Evolutionary conservation across 2,329 filamentous ascomycete genomes (phyloP).

Genomic region (Orbilia quercus): DNA sequence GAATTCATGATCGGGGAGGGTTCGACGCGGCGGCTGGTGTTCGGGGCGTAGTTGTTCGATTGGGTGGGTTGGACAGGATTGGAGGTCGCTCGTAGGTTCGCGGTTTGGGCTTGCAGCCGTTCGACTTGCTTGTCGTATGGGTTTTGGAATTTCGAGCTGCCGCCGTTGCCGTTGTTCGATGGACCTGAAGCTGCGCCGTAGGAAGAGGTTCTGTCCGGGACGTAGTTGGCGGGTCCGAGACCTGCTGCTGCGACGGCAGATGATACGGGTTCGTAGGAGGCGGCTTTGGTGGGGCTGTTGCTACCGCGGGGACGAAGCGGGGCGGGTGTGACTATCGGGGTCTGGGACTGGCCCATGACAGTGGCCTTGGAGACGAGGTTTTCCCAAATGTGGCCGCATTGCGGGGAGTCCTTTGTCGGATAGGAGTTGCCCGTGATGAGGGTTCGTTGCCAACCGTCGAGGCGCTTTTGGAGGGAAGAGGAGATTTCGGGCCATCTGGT

Average conservation of each 20-base stretch:
- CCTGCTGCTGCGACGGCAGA: neutral
- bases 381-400: slow-evolving; percentile 48
- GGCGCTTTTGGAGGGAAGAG: slow-evolving; percentile 51
- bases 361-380: slow-evolving; percentile 50
- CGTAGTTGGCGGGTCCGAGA: neutral
- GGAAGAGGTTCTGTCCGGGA: slow-evolving; percentile 38
- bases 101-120: slow-evolving; percentile 32
- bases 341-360: slow-evolving; percentile 48
- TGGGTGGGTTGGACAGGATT: neutral
- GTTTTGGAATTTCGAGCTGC: slow-evolving; percentile 34
- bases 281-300: slow-evolving; percentile 39
- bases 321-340: slow-evolving; percentile 28
- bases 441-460: slow-evolving; percentile 46
- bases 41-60: slow-evolving; percentile 42
- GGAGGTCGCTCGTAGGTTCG: slow-evolving; percentile 13
- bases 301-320: slow-evolving; percentile 42
- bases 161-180: slow-evolving; percentile 12
- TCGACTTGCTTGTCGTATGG: slow-evolving; percentile 36
- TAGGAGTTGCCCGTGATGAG: slow-evolving; percentile 45
- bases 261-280: slow-evolving; percentile 32
- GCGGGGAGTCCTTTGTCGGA: slow-evolving; percentile 50
- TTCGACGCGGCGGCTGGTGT: slow-evolving; percentile 49
- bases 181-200: slow-evolving; percentile 18
- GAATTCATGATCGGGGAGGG: slow-evolving; percentile 21
- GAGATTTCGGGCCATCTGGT: slow-evolving; percentile 53